Evolutionary conservation across 495 filamentous ascomycete genomes (phyloP), one percentile per base, ranked within the genome.

Genomic region (Hypoxylon intermedium): DNA sequence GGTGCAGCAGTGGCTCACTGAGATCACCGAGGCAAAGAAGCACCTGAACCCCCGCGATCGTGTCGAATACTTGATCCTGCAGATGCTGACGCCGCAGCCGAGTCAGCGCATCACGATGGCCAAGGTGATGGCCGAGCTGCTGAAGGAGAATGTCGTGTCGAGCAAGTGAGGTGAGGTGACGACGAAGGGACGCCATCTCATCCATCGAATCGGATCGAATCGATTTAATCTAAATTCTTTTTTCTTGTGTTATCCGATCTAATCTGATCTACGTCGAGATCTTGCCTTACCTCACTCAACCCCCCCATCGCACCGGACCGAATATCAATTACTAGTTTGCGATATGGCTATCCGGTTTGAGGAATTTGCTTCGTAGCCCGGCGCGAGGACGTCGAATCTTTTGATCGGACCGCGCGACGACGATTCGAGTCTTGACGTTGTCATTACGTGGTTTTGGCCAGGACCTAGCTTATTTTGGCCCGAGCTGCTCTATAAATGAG

Each of bases 1-100:
- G 52, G 80, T 81, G 79, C 74, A 73, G 19, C 66, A 69, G 49
- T 81, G 79, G 79, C 70, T 81, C 47, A 37, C 16, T 46, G 79
- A 80, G 58, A 59, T 81, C 43, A 73, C 69, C 28, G 65, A 68
- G 37, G 72, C 73, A 34, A 73, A 75, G 36, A 59, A 36, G 9
- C 61, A 54, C 20, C 72, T 81, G 0, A 69, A 76, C 55, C 24
- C 52, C 0, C 63, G 63, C 15, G 77, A 80, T 49, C 71, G 71
- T 41, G 58, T 79, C 13, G 77, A 81, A 51, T 65, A 63, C 15
- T 49, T 81, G 9, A 69, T 79, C 7, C 53, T 69, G 37, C 75
- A 77, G 37, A 81, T 81, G 79, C 58, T 81, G 18, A 63, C 67
- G 4, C 77, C 77, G 3, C 76, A 79, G 23, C 77, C 73, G 2